Conservation (phyloP, 768 basidiomycete species). For the Russula compacta region DNA sequence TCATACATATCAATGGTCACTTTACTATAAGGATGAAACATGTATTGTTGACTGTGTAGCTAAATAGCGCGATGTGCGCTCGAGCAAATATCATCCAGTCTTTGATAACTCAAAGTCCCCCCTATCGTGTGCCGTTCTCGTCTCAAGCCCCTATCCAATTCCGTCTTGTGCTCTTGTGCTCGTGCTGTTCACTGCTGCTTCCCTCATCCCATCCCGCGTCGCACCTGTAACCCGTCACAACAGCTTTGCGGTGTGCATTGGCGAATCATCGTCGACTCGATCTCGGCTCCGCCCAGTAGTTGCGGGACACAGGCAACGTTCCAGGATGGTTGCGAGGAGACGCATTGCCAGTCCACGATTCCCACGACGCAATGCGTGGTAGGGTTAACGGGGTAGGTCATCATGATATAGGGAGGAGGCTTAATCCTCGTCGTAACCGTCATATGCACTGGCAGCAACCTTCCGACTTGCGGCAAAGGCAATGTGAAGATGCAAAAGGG, state of each 20-base stretch:
- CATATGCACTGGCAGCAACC: background rate
- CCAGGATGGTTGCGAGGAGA: background rate
- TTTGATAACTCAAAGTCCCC: no score
- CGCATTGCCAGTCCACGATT: conserved; percentile 17
- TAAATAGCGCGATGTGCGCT: no score
- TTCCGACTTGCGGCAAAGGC: background rate
- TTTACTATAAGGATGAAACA: no score
- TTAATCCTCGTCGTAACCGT: background rate
- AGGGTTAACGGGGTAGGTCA: conserved; percentile 14
- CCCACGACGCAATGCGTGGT: conserved; percentile 12
- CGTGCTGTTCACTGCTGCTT: no score
- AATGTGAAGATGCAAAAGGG: background rate
- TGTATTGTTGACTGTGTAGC: no score
- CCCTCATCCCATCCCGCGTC: no score
- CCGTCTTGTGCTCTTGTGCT: no score
- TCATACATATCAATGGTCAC: no score
- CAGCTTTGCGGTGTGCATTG: background rate
- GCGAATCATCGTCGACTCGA: background rate
- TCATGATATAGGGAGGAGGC: conserved; percentile 6
- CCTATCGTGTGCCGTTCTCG: no score
- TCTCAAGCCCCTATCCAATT: no score
- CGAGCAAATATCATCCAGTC: no score
- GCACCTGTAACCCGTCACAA: no score
- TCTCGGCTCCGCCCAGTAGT: background rate
- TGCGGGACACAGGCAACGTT: background rate